These are phyloP conservation scores for Ceratobasidium sp. DNA, from an alignment of 1,284 basidiomycete species.

Conservation along the genomic window DNA sequence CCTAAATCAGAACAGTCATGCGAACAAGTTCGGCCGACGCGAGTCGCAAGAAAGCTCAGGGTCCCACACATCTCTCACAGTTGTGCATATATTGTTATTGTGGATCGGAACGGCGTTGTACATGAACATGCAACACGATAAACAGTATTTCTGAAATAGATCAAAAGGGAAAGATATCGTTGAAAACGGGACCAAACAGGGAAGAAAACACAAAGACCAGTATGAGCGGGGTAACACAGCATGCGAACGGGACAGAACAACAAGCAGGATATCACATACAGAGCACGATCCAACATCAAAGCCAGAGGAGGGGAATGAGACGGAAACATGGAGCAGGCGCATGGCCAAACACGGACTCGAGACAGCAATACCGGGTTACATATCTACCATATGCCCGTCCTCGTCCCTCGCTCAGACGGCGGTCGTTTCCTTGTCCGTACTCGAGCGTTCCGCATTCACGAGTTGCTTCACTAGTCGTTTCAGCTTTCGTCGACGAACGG, in stretches of 20 bases:
- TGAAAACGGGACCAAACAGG: neutral
- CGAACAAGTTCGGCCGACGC: no score
- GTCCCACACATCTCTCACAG: neutral
- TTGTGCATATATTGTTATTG: slow-evolving; percentile 31
- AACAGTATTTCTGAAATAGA: slow-evolving; percentile 2
- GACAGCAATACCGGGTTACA: no score
- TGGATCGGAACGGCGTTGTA: slow-evolving; percentile 15
- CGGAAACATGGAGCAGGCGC: slow-evolving; percentile 1
- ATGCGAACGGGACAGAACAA: neutral
- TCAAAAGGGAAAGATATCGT: slow-evolving; percentile 1
- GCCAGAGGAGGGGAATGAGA: neutral
- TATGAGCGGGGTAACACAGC: slow-evolving; percentile 8
- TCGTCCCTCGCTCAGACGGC: slow-evolving; percentile 2
- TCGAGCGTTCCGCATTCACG: slow-evolving; percentile 3
- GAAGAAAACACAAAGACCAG: neutral
- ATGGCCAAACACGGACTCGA: neutral
- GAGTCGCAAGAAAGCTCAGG: no score
- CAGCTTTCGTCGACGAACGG: slow-evolving; percentile 22
- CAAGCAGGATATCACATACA: slow-evolving; percentile 4
- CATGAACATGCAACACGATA: slow-evolving; percentile 25
- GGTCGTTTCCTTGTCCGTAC: neutral
- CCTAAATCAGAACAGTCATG: no score
- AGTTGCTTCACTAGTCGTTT: slow-evolving; percentile 34
- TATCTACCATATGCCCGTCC: no score
- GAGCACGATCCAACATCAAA: neutral